Evolutionary conservation across 2,329 filamentous ascomycete species (phyloP).

Genomic region (Rhexocercosporidium sp.): DNA sequence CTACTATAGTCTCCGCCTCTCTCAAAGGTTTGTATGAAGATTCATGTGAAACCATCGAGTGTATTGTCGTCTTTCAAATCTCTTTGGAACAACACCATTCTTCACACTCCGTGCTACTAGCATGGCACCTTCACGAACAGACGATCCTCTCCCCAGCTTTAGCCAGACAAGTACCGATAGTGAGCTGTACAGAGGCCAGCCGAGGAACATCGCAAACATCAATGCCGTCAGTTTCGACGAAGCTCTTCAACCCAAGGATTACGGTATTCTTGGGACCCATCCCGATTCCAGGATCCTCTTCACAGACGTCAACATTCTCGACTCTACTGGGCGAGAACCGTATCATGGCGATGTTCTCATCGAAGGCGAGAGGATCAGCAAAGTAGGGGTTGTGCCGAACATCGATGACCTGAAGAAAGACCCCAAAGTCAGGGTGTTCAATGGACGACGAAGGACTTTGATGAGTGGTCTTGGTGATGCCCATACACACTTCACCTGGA

Average conservation of each 20-base stretch:
- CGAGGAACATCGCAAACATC: conserved; percentile 29
- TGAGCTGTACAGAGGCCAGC: conserved; percentile 23
- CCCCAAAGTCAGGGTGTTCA: conserved; percentile 25
- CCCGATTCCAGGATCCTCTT: conserved; percentile 40
- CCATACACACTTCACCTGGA: conserved; percentile 56
- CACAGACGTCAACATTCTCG: conserved; percentile 42
- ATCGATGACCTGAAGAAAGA: conserved; percentile 33
- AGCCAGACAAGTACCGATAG: not conserved
- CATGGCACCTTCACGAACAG: conserved; percentile 24
- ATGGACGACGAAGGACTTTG: conserved; percentile 45
- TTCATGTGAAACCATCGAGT: no score
- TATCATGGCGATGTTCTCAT: conserved; percentile 42
- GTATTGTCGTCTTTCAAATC: no score
- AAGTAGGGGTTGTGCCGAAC: conserved; percentile 38
- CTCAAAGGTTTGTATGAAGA: no score
- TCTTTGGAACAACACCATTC: no score
- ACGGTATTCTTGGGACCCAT: conserved; percentile 30
- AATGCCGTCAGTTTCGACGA: conserved; percentile 26
- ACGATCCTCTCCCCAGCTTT: conserved; percentile 21
- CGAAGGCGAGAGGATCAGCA: conserved; percentile 36
- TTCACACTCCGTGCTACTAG: not conserved
- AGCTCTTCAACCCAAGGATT: conserved; percentile 27
- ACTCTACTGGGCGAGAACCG: conserved; percentile 41
- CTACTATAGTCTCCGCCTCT: no score
- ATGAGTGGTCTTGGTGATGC: conserved; percentile 56